phyloP scores from a whole-genome alignment of 805 yeast species.

The Metschnikowia santaceciliae region DNA sequence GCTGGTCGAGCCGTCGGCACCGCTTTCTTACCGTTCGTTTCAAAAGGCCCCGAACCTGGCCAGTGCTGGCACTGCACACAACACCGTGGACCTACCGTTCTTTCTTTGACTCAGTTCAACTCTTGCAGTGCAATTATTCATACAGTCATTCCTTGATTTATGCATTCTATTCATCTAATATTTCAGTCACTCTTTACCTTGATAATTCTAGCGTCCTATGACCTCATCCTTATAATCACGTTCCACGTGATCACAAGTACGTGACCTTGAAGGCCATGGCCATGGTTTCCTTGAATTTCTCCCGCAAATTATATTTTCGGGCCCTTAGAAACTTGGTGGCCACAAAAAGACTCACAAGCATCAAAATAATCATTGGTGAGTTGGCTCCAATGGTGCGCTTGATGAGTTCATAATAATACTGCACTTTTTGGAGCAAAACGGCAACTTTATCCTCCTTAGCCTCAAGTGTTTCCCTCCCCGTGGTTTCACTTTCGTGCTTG shows the following conservation, averaged over 20 bases:
- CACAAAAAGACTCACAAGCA: conserved; percentile 21
- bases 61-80: neutral
- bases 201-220: too few species aligned
- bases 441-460: neutral
- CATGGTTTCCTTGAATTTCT: conserved; percentile 32
- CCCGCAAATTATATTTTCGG: conserved; percentile 25
- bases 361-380: conserved; percentile 24
- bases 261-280: conserved; percentile 44
- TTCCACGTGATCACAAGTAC: conserved; percentile 19
- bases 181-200: neutral
- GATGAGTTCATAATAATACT: conserved; percentile 13
- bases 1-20: neutral
- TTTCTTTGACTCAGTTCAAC: conserved; percentile 23
- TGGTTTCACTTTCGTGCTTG: conserved; percentile 8
- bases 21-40: conserved; percentile 13
- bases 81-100: conserved; percentile 41
- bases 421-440: conserved; percentile 2
- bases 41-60: neutral
- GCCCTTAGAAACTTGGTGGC: conserved; percentile 20
- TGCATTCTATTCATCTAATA: neutral
- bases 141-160: neutral
- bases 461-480: neutral
- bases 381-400: conserved; percentile 25
- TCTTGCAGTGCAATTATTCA: neutral
- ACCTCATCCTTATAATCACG: too few species aligned